These are phyloP conservation scores for Kalanchoe fedtschenkoi DNA, from an alignment of 164 flowering plant species.

Conservation along the genomic window DNA sequence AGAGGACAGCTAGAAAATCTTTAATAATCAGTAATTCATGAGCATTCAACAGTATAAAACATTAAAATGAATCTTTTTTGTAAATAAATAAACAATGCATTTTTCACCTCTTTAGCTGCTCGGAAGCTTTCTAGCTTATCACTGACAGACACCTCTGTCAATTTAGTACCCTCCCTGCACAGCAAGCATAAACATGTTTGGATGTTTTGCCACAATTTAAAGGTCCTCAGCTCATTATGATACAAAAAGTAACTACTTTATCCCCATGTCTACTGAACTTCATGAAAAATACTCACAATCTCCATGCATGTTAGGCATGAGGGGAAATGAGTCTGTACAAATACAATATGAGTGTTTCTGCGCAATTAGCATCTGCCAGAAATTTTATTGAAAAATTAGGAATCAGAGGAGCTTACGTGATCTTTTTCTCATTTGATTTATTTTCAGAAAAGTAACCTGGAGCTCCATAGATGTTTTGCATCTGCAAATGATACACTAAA, in stretches of 20 bases:
- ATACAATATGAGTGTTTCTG: neutral
- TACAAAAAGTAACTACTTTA: neutral
- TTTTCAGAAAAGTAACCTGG: slow-evolving; percentile 75
- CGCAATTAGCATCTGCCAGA: neutral
- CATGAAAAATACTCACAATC: neutral
- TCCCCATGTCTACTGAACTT: neutral
- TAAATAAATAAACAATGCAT: neutral
- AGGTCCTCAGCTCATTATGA: neutral
- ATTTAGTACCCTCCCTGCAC: slow-evolving; percentile 45
- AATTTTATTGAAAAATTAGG: neutral
- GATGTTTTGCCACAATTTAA: neutral
- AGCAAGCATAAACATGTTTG: neutral
- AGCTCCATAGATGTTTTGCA: slow-evolving; percentile 86
- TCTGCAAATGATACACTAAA: slow-evolving; percentile 29
- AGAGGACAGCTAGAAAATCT: too few relatives aligned
- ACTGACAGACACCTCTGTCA: slow-evolving; percentile 85
- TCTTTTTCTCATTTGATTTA: slow-evolving; percentile 29
- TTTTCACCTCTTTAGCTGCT: slow-evolving; percentile 79
- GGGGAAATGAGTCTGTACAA: neutral
- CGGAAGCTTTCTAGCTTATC: slow-evolving; percentile 90
- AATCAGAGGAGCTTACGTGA: slow-evolving; percentile 30
- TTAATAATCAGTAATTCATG: neutral
- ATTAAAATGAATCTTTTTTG: neutral
- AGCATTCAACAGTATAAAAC: neutral
- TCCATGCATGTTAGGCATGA: neutral